Base-by-base conservation (phyloP, 176 grass and related monocot species). In the Bolboschoenus planiculmis region DNA sequence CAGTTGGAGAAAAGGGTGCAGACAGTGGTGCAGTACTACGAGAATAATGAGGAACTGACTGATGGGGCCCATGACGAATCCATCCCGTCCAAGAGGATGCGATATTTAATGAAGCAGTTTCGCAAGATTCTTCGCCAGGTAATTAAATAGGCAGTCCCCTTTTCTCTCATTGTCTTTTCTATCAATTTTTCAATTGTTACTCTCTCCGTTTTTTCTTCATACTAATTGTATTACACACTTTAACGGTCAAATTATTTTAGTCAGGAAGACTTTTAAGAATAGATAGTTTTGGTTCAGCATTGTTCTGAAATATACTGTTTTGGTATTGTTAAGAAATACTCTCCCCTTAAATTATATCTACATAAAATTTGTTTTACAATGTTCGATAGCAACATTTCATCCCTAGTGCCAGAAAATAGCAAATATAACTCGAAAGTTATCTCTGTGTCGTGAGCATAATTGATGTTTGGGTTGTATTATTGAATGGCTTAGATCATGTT, bases 51-150 rank as follows among this genome's bases (percentile, higher is more conserved):
- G 79, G 59, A 7, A 57, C 53, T 59, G 53, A 42, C 24, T 65
- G 37, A 66, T 63, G 34, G 26, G 39, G 36, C 16, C 34, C 13
- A 33, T 18, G 84, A 85, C 21, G 63, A 86, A 43, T 83, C 64
- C 29, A 18, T 74, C 4, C 62, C 35, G 57, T 48, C 85, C 33
- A 94, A 86, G 58, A 91, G 83, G 81, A 77, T 82, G 89, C 84
- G 80, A 1, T 87, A 94, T 53, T 88, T 97, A 50, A 88, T 90
- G 78, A 84, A 81, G 53, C 89, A 84, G 44, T 85, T 98, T 51
- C 64, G 78, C 21, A 11, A 16, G 14, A 87, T 98, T 79, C 13
- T 98, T 36, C 86, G 83, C 54, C 87, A 93, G 90, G 95, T 90
- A 34, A 11, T 43, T 48, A 13, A 26, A 63, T 64, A 15, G 39